A percentile compares a stretch with the other conserved stretches of the same genome.
These are phyloP conservation scores for Gastrodia elata DNA, from an alignment of 106 monocot species.

Conservation along the genomic window DNA sequence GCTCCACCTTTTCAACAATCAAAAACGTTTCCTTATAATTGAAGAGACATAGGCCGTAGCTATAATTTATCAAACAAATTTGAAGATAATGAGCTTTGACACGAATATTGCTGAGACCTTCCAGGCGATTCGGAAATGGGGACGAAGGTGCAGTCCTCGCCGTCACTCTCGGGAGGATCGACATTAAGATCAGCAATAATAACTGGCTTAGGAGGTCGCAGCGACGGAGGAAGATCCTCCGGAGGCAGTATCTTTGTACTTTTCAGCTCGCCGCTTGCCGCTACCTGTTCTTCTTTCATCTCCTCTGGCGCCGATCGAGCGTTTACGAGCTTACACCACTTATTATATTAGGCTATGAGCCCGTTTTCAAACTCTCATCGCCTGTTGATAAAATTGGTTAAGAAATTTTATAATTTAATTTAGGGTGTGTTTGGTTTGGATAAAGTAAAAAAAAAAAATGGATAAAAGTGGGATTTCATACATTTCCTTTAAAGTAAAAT, in stretches of 20 bases:
- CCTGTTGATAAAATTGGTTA: too few relatives aligned
- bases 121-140: constrained; percentile 20
- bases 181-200: constrained; percentile 84
- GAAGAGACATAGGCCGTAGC: not conserved
- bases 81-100: not conserved
- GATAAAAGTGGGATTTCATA: too few relatives aligned
- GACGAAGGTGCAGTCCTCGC: constrained; percentile 39
- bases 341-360: too few relatives aligned
- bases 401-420: too few relatives aligned
- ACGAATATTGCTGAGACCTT: constrained; percentile 13
- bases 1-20: not conserved
- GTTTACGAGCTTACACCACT: too few relatives aligned
- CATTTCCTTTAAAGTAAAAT: too few relatives aligned
- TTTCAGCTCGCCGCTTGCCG: not conserved
- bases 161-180: constrained; percentile 85
- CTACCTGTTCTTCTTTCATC: constrained; percentile 7
- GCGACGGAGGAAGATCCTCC: constrained; percentile 2
- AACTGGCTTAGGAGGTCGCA: constrained; percentile 30
- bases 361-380: too few relatives aligned
- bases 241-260: not conserved
- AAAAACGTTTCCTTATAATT: not conserved
- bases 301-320: not conserved
- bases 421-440: too few relatives aligned
- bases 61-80: not conserved
- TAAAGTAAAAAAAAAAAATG: too few relatives aligned